Conservation (phyloP, 768 basidiomycete species). For the Butyriboletus loyo region DNA sequence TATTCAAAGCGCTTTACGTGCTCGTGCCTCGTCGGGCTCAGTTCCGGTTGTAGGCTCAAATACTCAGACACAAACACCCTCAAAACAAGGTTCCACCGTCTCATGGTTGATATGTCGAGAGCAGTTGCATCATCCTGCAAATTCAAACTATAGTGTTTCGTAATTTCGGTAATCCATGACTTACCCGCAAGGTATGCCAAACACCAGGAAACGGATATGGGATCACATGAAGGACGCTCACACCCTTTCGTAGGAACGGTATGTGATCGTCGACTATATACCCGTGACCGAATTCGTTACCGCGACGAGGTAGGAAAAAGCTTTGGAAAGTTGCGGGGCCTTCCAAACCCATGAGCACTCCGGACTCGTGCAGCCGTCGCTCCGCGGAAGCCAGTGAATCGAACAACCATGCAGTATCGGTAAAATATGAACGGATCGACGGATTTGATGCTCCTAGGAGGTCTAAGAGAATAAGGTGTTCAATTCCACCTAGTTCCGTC, state of each 20-base stretch:
- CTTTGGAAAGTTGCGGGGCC: conserved; percentile 47
- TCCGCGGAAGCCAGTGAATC: conserved; percentile 76
- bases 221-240: conserved; percentile 88
- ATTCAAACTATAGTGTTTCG: neutral
- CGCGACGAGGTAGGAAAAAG: conserved; percentile 60
- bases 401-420: conserved; percentile 92
- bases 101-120: conserved; percentile 80
- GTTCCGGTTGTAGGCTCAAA: conserved; percentile 60
- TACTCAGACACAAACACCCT: conserved; percentile 91
- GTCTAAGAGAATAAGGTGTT: conserved; percentile 91
- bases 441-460: conserved; percentile 81
- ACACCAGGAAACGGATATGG: conserved; percentile 84
- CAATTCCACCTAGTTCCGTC: conserved; percentile 74
- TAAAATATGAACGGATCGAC: conserved; percentile 73
- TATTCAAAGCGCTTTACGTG: conserved; percentile 36
- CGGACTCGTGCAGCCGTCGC: conserved; percentile 59
- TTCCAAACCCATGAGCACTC: conserved; percentile 52
- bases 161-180: conserved; percentile 18
- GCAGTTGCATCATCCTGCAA: conserved; percentile 85
- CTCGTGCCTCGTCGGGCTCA: conserved; percentile 29
- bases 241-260: conserved; percentile 81
- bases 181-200: conserved; percentile 80
- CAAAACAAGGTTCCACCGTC: conserved; percentile 85
- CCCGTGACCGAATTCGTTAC: conserved; percentile 40
- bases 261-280: conserved; percentile 91